Conservation (phyloP, 345 rosid genomes). For the Isatis tinctoria region DNA sequence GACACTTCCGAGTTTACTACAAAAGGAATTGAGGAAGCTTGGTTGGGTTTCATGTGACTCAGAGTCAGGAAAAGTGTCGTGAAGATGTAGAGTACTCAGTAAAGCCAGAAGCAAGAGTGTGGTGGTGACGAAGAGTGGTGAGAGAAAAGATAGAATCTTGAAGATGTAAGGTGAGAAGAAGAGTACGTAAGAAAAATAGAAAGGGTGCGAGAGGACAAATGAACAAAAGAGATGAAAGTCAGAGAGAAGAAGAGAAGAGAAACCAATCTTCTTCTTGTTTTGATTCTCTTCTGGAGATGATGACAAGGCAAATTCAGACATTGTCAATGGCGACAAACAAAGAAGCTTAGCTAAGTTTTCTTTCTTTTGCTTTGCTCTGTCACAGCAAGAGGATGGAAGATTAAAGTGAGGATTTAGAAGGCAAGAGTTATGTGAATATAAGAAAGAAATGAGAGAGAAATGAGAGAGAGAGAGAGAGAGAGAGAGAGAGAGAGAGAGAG, state of each 20-base stretch:
- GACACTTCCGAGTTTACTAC: conserved; percentile 37
- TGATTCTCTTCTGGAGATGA: conserved; percentile 26
- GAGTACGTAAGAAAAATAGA: conserved; percentile 46
- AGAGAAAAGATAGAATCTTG: conserved; percentile 73
- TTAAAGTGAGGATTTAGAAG: conserved; percentile 26
- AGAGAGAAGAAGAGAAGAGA: conserved; percentile 47
- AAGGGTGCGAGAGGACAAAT: conserved; percentile 58
- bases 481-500: not conserved
- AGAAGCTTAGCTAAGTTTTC: conserved; percentile 6
- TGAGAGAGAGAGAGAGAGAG: conserved; percentile 4
- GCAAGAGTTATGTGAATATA: conserved; percentile 58
- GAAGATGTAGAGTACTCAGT: conserved; percentile 35
- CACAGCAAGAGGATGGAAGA: conserved; percentile 6
- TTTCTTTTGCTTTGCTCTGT: conserved; percentile 20
- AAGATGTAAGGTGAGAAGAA: conserved; percentile 68
- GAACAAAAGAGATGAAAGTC: conserved; percentile 46
- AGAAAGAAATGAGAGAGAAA: conserved; percentile 31
- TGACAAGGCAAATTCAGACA: conserved; percentile 50
- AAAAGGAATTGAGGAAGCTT: conserved; percentile 38
- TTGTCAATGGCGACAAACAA: conserved; percentile 27
- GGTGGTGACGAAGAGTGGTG: conserved; percentile 82
- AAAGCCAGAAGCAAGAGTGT: conserved; percentile 64
- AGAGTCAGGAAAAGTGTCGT: conserved; percentile 6
- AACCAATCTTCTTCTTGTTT: conserved; percentile 34
- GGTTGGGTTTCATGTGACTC: conserved; percentile 38